Evolutionary conservation across 495 filamentous ascomycete species (phyloP).

Genomic region (Pseudomonodictys pantanalensis): DNA sequence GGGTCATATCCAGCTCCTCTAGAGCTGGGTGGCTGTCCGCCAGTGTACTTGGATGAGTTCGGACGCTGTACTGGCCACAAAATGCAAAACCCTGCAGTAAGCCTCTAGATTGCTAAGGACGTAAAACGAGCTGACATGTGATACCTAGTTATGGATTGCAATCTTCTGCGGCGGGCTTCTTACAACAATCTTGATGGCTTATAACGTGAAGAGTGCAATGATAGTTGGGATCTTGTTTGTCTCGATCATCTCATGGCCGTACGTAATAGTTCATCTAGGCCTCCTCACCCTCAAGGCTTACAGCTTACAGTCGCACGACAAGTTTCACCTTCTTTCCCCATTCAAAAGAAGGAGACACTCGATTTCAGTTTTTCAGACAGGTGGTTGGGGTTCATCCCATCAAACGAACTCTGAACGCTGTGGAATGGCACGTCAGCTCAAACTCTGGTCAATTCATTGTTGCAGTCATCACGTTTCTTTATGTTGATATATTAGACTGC

Average conservation of each 20-base stretch:
- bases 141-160: slow-evolving; percentile 66
- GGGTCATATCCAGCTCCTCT: slow-evolving; percentile 59
- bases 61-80: slow-evolving; percentile 57
- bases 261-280: background rate
- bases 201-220: slow-evolving; percentile 78
- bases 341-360: slow-evolving; percentile 57
- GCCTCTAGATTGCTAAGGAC: too few relatives aligned
- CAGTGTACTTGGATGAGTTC: slow-evolving; percentile 37
- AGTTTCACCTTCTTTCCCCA: slow-evolving; percentile 75
- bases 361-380: slow-evolving; percentile 79
- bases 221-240: slow-evolving; percentile 77
- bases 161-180: slow-evolving; percentile 80
- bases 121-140: too few relatives aligned
- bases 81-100: slow-evolving; percentile 65
- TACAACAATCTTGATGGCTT: slow-evolving; percentile 75
- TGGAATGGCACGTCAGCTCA: slow-evolving; percentile 65
- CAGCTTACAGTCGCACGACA: slow-evolving; percentile 50
- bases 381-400: slow-evolving; percentile 79
- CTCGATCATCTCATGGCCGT: slow-evolving; percentile 79
- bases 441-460: slow-evolving; percentile 69
- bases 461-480: slow-evolving; percentile 79
- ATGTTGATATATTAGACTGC: slow-evolving; percentile 81
- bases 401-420: slow-evolving; percentile 58
- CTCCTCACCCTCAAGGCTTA: slow-evolving; percentile 4
- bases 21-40: slow-evolving; percentile 67